These are phyloP conservation scores for Cercis canadensis DNA, from an alignment of 306 rosid species.

Conservation along the genomic window DNA sequence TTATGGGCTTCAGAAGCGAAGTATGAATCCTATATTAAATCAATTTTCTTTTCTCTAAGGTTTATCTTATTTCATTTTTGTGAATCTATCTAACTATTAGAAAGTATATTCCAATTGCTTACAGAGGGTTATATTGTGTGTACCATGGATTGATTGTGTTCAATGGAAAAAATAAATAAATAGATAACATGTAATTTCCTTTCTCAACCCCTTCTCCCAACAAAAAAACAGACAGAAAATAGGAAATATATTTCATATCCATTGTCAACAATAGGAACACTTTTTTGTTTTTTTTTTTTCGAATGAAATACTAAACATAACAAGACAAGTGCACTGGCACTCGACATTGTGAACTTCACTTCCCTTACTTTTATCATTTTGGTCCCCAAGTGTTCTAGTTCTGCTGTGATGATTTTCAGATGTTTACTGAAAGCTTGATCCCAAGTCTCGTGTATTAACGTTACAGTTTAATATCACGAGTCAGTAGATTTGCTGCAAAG, in stretches of 20 bases:
- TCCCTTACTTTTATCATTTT: conserved; percentile 4
- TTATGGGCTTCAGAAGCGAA: no score
- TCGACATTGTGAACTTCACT: not conserved
- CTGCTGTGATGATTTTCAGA: conserved; percentile 15
- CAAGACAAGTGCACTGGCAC: conserved; percentile 1
- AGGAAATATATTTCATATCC: conserved; percentile 14
- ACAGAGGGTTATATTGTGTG: not conserved
- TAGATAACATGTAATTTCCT: conserved; percentile 6
- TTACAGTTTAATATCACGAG: not conserved
- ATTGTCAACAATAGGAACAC: not conserved
- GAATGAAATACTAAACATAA: conserved; percentile 10
- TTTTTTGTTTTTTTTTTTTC: no score
- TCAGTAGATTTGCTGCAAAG: conserved; percentile 9
- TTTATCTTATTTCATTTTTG: no score
- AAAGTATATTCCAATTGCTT: no score
- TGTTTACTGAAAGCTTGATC: conserved; percentile 19
- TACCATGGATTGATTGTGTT: not conserved
- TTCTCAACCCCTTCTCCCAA: not conserved
- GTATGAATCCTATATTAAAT: no score
- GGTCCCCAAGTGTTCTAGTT: conserved; percentile 7
- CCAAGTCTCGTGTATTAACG: not conserved
- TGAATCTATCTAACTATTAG: no score
- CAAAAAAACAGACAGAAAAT: not conserved
- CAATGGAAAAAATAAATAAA: not conserved
- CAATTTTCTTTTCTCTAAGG: no score